These are phyloP conservation scores for Persicaria maculosa DNA, from an alignment of 148 eudicot species.

Conservation along the genomic window DNA sequence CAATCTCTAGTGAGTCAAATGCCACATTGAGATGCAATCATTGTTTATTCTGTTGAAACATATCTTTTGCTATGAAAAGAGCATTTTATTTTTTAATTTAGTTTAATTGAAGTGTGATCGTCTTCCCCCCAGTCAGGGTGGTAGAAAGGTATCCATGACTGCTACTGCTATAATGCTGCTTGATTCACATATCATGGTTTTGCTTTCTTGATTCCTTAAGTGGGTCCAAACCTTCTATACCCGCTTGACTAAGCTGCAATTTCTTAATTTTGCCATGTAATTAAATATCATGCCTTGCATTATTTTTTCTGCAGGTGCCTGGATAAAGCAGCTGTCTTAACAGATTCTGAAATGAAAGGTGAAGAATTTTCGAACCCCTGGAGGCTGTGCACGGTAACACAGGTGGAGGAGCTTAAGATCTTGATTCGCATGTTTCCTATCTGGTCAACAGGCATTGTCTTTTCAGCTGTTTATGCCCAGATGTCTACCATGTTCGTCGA, in stretches of 20 bases:
- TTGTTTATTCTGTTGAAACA: too few species aligned
- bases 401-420: conserved; percentile 66
- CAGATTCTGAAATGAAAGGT: conserved; percentile 11
- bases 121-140: too few species aligned
- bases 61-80: too few species aligned
- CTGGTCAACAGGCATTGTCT: conserved; percentile 61
- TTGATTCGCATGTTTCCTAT: conserved; percentile 51
- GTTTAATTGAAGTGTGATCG: too few species aligned
- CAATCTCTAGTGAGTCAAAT: too few species aligned
- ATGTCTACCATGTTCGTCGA: conserved; percentile 55
- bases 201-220: background rate
- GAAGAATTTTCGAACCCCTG: conserved; percentile 28
- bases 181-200: background rate
- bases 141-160: too few species aligned
- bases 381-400: conserved; percentile 59
- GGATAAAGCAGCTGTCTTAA: conserved; percentile 57
- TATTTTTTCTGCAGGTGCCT: conserved; percentile 34
- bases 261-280: background rate
- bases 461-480: conserved; percentile 49
- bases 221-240: background rate
- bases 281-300: background rate
- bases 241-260: background rate
- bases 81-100: too few species aligned
- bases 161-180: too few species aligned
- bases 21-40: too few species aligned